Base-by-base conservation (phyloP, 306 rosid genomes). In the Cajanus cajan region DNA sequence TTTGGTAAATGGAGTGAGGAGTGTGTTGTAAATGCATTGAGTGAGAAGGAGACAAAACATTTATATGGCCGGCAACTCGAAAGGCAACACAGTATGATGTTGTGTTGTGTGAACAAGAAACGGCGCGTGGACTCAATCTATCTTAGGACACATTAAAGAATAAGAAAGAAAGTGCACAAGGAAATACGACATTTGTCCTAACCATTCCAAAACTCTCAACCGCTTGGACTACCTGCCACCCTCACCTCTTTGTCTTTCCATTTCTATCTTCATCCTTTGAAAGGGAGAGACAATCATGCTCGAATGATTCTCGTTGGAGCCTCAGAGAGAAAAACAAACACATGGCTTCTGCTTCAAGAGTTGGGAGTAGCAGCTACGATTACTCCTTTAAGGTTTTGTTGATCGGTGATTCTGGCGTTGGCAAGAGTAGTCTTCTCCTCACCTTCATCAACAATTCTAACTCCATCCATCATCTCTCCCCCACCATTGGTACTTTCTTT, bases 401-500 rank as follows among this genome's bases (percentile, higher is more conserved):
- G 93, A 81, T 88, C 11, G 99, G 99, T 66, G 99, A 95, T 83
- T 95, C 97, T 83, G 97, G 97, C 57, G 99, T 95, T 80, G 99
- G 99, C 66, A 95, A 95, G 84, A 95, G 99, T 82, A 89, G 98
- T 78, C 92, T 95, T 76, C 92, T 95, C 48, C 94, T 92, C 74
- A 93, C 89, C 80, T 95, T 93, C 84, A 93, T 91, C 67, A 90
- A 96, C 79, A 85, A 88, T 66, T 88, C 87, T 78, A 85, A 85
- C 64, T 88, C 88, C 67, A 74, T 90, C 80, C 85, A 85, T 8
- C 83, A 92, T 18, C 88, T 91, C 36, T 89, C 98, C 15, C 98
- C 99, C 44, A 95, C 99, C 8, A 80, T 95, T 51, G 99, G 99
- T 95, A 81, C 34, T 67, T 22, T 16, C 36, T 34, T 11, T n/a